Percentiles rank a stretch among this genome's conserved stretches.
Evolutionary conservation across 441 rosid species (phyloP).

Genomic region (Capsella rubella): DNA sequence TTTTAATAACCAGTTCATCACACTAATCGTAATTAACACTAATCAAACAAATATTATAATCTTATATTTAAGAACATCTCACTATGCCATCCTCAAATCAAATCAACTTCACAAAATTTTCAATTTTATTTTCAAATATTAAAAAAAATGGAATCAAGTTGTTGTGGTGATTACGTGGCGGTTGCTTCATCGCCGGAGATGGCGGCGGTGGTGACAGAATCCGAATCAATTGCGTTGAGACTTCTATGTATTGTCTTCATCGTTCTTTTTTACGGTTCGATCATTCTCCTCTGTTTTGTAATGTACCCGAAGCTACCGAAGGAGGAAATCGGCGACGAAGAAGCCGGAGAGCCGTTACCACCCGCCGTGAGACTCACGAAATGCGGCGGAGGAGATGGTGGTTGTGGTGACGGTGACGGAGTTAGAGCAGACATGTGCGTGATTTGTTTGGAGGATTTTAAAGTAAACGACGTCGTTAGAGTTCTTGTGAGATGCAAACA

Average conservation of each 20-base stretch:
- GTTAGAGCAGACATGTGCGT: conserved; percentile 33
- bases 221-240: conserved; percentile 30
- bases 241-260: conserved; percentile 40
- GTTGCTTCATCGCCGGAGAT: conserved; percentile 38
- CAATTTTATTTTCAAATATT: neutral
- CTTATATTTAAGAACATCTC: conserved; percentile 13
- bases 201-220: conserved; percentile 22
- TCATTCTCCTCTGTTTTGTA: conserved; percentile 35
- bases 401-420: neutral
- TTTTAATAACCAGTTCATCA: conserved; percentile 27
- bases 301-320: conserved; percentile 39
- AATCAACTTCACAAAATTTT: neutral
- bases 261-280: conserved; percentile 31
- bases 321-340: conserved; percentile 37
- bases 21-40: conserved; percentile 23
- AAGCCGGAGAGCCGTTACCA: conserved; percentile 39
- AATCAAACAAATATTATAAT: neutral
- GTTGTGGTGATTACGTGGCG: conserved; percentile 30
- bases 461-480: conserved; percentile 40
- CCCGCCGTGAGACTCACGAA: conserved; percentile 33
- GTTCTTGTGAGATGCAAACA: conserved; percentile 40
- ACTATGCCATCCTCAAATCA: neutral
- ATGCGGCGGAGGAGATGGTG: conserved; percentile 9
- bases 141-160: conserved; percentile 33
- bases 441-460: conserved; percentile 40